phyloP scores from a whole-genome alignment of 192 early-diverging fungal species.

The Backusella tarrabulga region DNA sequence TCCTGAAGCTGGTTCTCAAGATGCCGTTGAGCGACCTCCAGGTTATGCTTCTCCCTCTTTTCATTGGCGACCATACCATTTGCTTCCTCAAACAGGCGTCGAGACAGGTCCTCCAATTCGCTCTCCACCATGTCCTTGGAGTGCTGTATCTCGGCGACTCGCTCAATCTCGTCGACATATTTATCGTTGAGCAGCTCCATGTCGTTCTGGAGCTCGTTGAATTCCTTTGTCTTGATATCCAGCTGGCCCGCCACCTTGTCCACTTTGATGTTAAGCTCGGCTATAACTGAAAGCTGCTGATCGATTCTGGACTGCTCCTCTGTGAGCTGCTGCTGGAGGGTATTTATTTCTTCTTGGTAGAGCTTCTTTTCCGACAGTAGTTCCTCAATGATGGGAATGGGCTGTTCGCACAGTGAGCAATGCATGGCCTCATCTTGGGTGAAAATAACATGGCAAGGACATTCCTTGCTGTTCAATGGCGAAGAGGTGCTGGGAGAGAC shows the following conservation, averaged over 20 bases:
- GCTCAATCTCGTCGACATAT: conserved; percentile 83
- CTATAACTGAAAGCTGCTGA: conserved; percentile 12
- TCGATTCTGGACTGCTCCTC: conserved; percentile 19
- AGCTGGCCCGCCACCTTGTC: conserved; percentile 58
- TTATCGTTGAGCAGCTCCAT: conserved; percentile 75
- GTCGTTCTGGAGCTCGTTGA: conserved; percentile 60
- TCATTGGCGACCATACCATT: conserved; percentile 90
- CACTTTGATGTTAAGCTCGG: background rate
- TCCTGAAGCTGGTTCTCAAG: conserved; percentile 69
- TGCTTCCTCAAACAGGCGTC: conserved; percentile 90
- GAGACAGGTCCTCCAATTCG: conserved; percentile 94
- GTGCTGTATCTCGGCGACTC: conserved; percentile 84
- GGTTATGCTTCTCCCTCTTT: conserved; percentile 58
- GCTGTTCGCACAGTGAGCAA: conserved; percentile 29
- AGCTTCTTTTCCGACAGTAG: conserved; percentile 26
- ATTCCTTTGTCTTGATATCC: conserved; percentile 70
- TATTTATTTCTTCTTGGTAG: conserved; percentile 19
- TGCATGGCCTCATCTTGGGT: conserved; percentile 12
- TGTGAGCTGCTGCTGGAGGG: conserved; percentile 14
- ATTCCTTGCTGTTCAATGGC: conserved; percentile 9
- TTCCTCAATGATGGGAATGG: conserved; percentile 32
- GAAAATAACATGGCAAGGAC: conserved; percentile 32
- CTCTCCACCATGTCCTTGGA: conserved; percentile 90
- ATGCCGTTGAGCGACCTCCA: conserved; percentile 51
- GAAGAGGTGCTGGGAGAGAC: conserved; percentile 1